These are phyloP conservation scores for Botrytis galanthina DNA, from an alignment of 2,329 filamentous ascomycete genomes.

Conservation along the genomic window DNA sequence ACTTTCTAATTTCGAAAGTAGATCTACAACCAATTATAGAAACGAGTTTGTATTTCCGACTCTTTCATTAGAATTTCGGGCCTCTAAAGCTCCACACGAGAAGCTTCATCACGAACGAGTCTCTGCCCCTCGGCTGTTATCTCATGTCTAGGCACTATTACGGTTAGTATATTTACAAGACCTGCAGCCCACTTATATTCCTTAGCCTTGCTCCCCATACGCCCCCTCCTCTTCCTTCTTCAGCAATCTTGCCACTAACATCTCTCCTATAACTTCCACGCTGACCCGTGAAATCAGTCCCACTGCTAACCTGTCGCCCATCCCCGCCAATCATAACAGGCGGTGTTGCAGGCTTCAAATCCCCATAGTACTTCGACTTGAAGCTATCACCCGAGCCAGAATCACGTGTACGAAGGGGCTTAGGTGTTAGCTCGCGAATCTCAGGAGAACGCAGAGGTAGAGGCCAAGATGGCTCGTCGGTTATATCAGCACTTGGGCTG, in stretches of 20 bases:
- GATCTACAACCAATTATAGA: not conserved
- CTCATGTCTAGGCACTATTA: too few species aligned
- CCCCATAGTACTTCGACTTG: constrained; percentile 58
- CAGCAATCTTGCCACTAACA: constrained; percentile 70
- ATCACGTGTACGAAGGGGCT: constrained; percentile 26
- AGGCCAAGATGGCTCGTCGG: constrained; percentile 37
- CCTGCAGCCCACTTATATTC: constrained; percentile 39
- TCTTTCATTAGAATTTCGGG: too few species aligned
- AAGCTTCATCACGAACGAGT: not conserved
- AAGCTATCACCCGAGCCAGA: constrained; percentile 38
- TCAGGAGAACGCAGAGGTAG: constrained; percentile 17
- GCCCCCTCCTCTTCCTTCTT: constrained; percentile 56
- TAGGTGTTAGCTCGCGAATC: constrained; percentile 21
- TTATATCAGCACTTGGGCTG: constrained; percentile 47
- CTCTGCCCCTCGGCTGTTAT: not conserved
- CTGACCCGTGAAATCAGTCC: constrained; percentile 50
- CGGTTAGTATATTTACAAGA: not conserved
- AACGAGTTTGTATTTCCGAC: not conserved
- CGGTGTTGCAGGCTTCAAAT: constrained; percentile 52
- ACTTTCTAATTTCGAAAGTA: not conserved
- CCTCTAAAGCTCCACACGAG: not conserved
- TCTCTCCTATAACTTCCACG: constrained; percentile 45
- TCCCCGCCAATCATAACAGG: constrained; percentile 50
- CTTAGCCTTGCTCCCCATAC: constrained; percentile 40
- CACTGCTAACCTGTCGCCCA: constrained; percentile 53